phyloP scores from a whole-genome alignment of 2,329 filamentous ascomycete species.

The Aspergillus sp. region DNA sequence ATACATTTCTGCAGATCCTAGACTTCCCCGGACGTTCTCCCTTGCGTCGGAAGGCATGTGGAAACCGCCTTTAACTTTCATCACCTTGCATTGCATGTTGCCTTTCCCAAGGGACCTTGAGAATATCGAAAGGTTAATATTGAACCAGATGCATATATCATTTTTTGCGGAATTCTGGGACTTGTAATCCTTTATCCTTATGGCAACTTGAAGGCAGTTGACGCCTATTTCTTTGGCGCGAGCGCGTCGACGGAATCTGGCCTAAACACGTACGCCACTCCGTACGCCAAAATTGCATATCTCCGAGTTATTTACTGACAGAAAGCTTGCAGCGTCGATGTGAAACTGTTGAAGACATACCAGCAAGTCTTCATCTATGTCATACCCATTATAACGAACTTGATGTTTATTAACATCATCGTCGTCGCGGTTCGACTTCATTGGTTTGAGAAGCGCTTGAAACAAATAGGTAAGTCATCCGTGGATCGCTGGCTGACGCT shows the following conservation, averaged over 20 bases:
- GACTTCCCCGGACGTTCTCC: neutral
- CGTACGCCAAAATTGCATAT: neutral
- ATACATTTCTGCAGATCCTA: neutral
- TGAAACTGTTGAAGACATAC: slow-evolving; percentile 50
- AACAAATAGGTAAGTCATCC: slow-evolving; percentile 29
- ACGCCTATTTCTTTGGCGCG: slow-evolving; percentile 52
- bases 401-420: slow-evolving; percentile 52
- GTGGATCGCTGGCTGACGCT: neutral
- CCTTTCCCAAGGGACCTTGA: neutral
- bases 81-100: neutral
- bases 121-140: neutral
- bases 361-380: slow-evolving; percentile 55
- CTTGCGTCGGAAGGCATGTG: neutral
- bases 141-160: slow-evolving; percentile 40
- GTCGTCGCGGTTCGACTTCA: slow-evolving; percentile 49
- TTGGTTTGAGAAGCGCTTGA: slow-evolving; percentile 51
- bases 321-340: slow-evolving; percentile 45
- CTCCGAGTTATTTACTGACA: neutral
- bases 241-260: slow-evolving; percentile 53
- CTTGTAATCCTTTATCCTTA: slow-evolving; percentile 39
- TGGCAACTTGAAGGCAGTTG: slow-evolving; percentile 44
- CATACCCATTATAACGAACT: slow-evolving; percentile 49
- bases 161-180: slow-evolving; percentile 35
- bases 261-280: slow-evolving; percentile 50
- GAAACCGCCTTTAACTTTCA: neutral